A percentile compares a stretch with the other conserved stretches of the same genome.
Evolutionary conservation across 768 basidiomycete species (phyloP).

Genomic region (Pleurotus giganteus): DNA sequence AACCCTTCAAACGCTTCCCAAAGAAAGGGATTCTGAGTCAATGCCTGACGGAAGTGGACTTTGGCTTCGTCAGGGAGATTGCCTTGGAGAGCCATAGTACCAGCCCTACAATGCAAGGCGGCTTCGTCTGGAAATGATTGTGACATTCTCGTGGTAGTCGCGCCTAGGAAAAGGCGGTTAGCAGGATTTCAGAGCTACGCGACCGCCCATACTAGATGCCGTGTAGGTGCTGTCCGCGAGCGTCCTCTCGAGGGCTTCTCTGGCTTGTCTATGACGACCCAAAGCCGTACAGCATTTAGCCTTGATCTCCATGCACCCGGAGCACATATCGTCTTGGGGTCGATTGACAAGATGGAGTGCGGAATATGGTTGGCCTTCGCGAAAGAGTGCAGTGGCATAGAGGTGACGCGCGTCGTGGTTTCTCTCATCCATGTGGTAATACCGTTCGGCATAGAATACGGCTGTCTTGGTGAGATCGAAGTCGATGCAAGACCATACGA

Average conservation of each 20-base stretch:
- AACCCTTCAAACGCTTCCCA: conserved; percentile 95
- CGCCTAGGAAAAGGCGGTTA: conserved; percentile 37
- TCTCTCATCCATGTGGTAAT: conserved; percentile 64
- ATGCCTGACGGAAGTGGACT: conserved; percentile 66
- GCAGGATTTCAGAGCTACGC: background rate
- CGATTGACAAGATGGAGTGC: conserved; percentile 69
- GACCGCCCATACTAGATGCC: conserved; percentile 51
- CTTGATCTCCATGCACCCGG: conserved; percentile 78
- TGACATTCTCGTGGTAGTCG: conserved; percentile 51
- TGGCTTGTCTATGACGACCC: conserved; percentile 75
- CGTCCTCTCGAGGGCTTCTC: conserved; percentile 66
- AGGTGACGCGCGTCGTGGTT: conserved; percentile 85
- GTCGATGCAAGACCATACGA: conserved; percentile 86
- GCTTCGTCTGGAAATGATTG: conserved; percentile 70
- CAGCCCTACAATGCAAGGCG: conserved; percentile 73
- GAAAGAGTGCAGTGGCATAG: conserved; percentile 75
- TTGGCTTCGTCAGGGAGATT: conserved; percentile 76
- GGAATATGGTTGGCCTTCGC: conserved; percentile 68
- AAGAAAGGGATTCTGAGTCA: conserved; percentile 71
- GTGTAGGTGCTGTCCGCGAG: conserved; percentile 50
- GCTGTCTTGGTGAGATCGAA: conserved; percentile 76
- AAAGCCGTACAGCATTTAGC: conserved; percentile 70
- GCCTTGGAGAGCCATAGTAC: conserved; percentile 73
- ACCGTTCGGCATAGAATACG: conserved; percentile 87
- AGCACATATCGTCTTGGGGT: conserved; percentile 58